Evolutionary conservation across 768 basidiomycete species (phyloP), one percentile per base, ranked within the genome.

Genomic region (Cyathus striatus): DNA sequence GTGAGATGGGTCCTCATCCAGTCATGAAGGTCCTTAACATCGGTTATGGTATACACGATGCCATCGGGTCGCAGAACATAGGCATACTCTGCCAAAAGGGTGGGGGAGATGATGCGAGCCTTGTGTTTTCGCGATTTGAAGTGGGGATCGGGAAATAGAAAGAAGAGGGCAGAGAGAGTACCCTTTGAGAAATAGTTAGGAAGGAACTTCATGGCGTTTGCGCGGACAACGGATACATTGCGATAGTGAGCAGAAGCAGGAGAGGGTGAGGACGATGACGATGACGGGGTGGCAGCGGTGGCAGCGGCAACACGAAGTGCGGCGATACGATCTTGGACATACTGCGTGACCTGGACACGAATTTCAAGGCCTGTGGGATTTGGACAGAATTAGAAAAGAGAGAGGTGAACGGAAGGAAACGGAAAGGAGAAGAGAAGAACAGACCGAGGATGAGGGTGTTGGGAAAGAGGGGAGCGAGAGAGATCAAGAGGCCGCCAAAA

Each of bases 51-150:
- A 68, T 98, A 99, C 20, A 98, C 75, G 56, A 95, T 85, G 5
- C 96, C 96, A n/a, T 93, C 94, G 0, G 89, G 89, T 21, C 80
- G 77, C 33, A 99, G 78, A 18, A 89, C 86, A 59, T 90, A 96
- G 4, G 96, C 95, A 52, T 99, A 99, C 59, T 99, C 96, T 20
- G 96, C 93, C 16, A 98, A 77, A 23, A 99, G 76, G n/a, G 95
- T 94, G 5, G 92, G 89, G 41, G 94, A 96, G 58, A 98, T 94
- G 60, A 98, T 98, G 57, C 96, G 85, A 2, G 95, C 95, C 69
- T 99, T 99, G 73, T 98, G 95, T 63, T 99, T 99, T 54, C 94
- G 83, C 6, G 79, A 75, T 63, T 99, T 98, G 78, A 99, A 99
- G 62, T 98, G 96, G 0, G 96, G 96, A 64, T 99, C 96, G 32